Base-by-base conservation (phyloP, 2,329 filamentous ascomycete genomes). In the Alternaria tenuissima region DNA sequence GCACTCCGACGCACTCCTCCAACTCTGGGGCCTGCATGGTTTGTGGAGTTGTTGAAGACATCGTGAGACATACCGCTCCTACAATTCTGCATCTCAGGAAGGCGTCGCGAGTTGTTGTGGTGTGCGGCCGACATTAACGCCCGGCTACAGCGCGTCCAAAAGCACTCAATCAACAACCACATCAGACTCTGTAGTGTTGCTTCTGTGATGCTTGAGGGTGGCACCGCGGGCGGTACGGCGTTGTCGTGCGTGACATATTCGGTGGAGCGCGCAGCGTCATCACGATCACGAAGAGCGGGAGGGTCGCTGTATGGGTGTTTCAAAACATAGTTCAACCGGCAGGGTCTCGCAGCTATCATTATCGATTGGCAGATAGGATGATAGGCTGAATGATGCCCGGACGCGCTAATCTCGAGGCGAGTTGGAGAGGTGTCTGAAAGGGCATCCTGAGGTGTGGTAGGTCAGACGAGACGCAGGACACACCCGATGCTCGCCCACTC, bases 331-430 rank as follows among this genome's bases (percentile, higher is more conserved):
- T 63, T 61, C 57, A 71, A 62, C 63, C 46, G 44, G 22, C 73
- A 73, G 72, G 72, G 70, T 65, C 66, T 43, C 71, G 61, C 67
- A 74, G 72, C 52, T 77, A 77, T 76, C 75, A 72, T 68, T 56
- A 78, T 78, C 75, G 75, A 78, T 78, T 78, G 75, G 75, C 68
- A 68, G 57, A 60, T 60, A 59, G 46, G 70, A 51, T 55, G 75
- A 72, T 76, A 76, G 73, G 73, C 73, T 74, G 69, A 69, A 61
- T 59, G 53, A 59, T 61, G 18, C 62, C 64, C 57, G 57, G 69
- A 57, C 55, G 69, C 70, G 59, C 60, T 70, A 68, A 69, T 66
- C 60, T 56, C 51, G 58, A 57, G 61, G 62, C 63, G 63, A 56
- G 60, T 59, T 56, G 52, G 57, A 56, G 51, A 22, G 51, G 51